phyloP scores from a whole-genome alignment of 1,139 yeast genomes.

The Kluyveromyces marxianus region DNA sequence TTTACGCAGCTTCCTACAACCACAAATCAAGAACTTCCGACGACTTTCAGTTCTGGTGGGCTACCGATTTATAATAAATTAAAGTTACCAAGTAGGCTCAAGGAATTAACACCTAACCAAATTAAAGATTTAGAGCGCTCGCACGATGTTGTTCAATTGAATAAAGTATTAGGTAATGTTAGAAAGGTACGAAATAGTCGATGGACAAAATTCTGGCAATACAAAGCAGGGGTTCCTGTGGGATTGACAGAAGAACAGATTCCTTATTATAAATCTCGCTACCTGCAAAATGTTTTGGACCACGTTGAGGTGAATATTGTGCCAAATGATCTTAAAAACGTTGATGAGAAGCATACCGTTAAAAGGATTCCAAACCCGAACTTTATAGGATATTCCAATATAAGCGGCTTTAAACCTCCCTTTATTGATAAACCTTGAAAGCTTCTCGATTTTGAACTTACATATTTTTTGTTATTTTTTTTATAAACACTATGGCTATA shows the following conservation, averaged over 20 bases:
- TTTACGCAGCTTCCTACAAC: constrained; percentile 25
- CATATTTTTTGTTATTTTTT: too few relatives aligned
- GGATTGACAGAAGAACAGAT: constrained; percentile 26
- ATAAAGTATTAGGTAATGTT: constrained; percentile 27
- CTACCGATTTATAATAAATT: constrained; percentile 28
- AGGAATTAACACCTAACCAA: constrained; percentile 23
- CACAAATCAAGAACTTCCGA: constrained; percentile 6
- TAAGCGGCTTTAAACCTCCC: constrained; percentile 37
- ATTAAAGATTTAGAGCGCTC: constrained; percentile 32
- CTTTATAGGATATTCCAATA: constrained; percentile 37
- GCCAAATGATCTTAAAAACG: constrained; percentile 29
- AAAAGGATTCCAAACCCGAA: constrained; percentile 41
- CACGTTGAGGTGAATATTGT: constrained; percentile 24
- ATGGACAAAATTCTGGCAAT: constrained; percentile 36
- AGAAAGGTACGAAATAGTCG: constrained; percentile 27
- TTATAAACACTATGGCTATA: neutral
- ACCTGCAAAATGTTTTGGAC: constrained; percentile 23
- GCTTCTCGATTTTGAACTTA: too few relatives aligned
- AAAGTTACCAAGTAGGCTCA: constrained; percentile 16
- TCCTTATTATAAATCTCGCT: constrained; percentile 20
- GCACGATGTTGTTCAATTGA: constrained; percentile 32
- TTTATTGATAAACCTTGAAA: constrained; percentile 20
- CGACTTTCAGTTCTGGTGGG: constrained; percentile 27
- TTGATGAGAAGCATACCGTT: constrained; percentile 31
- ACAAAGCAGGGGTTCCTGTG: constrained; percentile 31